phyloP scores from a whole-genome alignment of 352 stramenopile species.

The Pythium brachiatum region DNA sequence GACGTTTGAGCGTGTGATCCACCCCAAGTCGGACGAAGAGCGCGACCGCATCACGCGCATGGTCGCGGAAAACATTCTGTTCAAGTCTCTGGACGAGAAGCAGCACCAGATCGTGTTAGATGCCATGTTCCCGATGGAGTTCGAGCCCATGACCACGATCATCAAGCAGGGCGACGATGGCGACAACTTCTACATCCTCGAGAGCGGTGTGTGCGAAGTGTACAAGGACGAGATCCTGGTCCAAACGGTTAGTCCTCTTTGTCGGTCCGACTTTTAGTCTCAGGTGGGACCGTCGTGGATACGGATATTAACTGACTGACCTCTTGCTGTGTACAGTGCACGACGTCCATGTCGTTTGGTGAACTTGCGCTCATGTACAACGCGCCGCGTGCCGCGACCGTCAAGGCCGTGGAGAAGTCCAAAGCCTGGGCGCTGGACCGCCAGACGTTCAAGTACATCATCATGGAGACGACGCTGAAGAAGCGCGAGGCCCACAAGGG shows the following conservation, averaged over 20 bases:
- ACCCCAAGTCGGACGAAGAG: constrained; percentile 84
- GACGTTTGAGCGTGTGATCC: constrained; percentile 78
- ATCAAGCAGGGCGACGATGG: constrained; percentile 91
- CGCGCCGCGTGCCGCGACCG: constrained; percentile 93
- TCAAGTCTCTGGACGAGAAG: constrained; percentile 88
- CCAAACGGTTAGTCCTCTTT: constrained; percentile 49
- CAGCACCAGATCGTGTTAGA: constrained; percentile 85
- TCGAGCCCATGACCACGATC: constrained; percentile 72
- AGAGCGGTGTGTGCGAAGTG: constrained; percentile 90
- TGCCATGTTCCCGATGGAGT: constrained; percentile 85
- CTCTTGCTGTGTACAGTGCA: constrained; percentile 42
- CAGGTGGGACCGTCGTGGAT: neutral
- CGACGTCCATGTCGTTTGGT: constrained; percentile 92
- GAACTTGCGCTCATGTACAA: constrained; percentile 98
- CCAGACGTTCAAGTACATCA: constrained; percentile 91
- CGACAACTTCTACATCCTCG: constrained; percentile 95
- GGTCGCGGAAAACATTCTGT: constrained; percentile 88
- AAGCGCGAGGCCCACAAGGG: constrained; percentile 86
- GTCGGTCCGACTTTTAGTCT: constrained; percentile 6
- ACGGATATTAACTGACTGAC: neutral
- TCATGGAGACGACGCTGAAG: constrained; percentile 90
- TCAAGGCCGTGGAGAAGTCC: constrained; percentile 88
- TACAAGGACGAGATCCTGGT: constrained; percentile 88
- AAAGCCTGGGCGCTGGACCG: constrained; percentile 92
- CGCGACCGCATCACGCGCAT: constrained; percentile 75